Conservation (phyloP, 228 moss, liverwort and hornwort genomes). For the Sphagnum magellanicum region DNA sequence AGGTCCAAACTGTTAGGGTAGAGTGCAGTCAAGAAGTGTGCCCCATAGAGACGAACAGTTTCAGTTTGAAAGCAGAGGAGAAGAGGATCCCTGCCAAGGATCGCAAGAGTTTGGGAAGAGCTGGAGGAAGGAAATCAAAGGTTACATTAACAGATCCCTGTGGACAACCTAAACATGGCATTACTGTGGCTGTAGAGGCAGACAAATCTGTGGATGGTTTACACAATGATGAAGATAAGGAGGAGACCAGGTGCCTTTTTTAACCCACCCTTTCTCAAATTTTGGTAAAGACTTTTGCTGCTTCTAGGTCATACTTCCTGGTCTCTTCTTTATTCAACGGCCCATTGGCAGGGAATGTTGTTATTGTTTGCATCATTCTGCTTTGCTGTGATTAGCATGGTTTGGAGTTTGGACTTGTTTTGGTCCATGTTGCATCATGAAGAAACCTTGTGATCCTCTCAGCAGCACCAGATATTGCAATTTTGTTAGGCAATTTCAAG, state of each 20-base stretch:
- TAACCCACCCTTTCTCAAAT: neutral
- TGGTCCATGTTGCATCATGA: too few species aligned
- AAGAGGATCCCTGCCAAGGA: conserved; percentile 4
- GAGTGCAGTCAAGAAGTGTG: neutral
- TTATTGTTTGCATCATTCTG: too few species aligned
- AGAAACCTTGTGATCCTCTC: too few species aligned
- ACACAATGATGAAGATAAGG: conserved; percentile 6
- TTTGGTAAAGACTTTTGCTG: neutral
- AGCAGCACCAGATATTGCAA: too few species aligned
- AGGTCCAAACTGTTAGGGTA: conserved; percentile 5
- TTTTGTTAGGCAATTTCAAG: too few species aligned
- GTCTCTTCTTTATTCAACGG: too few species aligned
- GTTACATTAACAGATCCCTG: conserved; percentile 1
- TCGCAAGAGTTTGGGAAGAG: neutral
- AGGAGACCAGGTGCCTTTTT: conserved; percentile 5
- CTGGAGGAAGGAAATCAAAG: too few species aligned
- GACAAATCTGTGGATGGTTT: conserved; percentile 4
- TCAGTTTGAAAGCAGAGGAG: conserved; percentile 4
- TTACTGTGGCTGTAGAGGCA: conserved; percentile 1
- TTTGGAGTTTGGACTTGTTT: too few species aligned
- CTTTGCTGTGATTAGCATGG: too few species aligned
- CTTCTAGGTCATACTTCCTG: too few species aligned
- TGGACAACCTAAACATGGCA: neutral
- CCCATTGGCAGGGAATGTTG: too few species aligned
- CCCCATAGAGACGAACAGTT: neutral